Evolutionary conservation across 2,329 filamentous ascomycete species (phyloP), one percentile per base, ranked within the genome.

Genomic region (Simplicillium sp.): DNA sequence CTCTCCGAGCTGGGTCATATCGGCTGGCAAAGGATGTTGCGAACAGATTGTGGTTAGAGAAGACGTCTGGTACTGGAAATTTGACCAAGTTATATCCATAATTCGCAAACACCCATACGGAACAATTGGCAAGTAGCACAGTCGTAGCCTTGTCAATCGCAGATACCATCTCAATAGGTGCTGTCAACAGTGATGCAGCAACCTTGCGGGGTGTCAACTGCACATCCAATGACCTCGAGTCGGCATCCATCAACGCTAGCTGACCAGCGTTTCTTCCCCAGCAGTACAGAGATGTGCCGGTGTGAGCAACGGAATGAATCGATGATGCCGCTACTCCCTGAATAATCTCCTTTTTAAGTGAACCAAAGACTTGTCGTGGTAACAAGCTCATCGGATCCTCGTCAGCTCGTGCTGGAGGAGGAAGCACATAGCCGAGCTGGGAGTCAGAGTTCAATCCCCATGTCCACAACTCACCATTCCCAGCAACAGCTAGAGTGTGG

Each of bases 221-320:
- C n/a, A 83, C 67, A 50, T 92, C 86, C 5, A 97, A 73, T 1
- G 88, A 96, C 36, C 89, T 80, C 18, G 92, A 94, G 61, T 97
- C 90, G 1, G 92, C 90, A 58, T 96, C 92, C 65, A 96, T 88
- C 40, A 98, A 73, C 5, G 88, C 92, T 36, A 98, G 74, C 58
- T 98, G 92, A 2, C 92, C 92, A 50, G 88, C 80, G 52, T 97
- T 98, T 53, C 92, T 94, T 16, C 92, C 92, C 72, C 94, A 98
- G 2, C 87, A 94, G 56, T 86, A 98, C 1, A 98, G 65, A 1
- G 87, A 86, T 1, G 79, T 77, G 1, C 75, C 72, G 1, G 87
- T 96, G 54, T 92, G 84, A 0, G 87, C 87, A 3, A 94, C 89
- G 0, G 92, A 97, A 61, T 98, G 92, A 32, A 94, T 80, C 0